Percentiles rank a stretch among this genome's conserved stretches.
Evolutionary conservation across 805 yeast species (phyloP).

Genomic region (Sporopachydermia quercuum): DNA sequence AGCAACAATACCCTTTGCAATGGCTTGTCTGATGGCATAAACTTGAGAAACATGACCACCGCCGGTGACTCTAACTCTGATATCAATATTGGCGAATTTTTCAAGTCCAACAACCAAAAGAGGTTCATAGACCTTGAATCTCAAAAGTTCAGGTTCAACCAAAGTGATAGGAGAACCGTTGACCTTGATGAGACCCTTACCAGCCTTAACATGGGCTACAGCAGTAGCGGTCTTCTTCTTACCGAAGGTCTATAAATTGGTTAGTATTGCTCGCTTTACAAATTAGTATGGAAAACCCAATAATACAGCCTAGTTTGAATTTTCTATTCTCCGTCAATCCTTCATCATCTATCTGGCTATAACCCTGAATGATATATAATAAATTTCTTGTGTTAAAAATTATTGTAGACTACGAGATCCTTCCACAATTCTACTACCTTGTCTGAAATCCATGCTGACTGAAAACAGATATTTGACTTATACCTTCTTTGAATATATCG

Average conservation of each 20-base stretch:
- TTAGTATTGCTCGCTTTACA: no score
- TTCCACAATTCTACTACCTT: no score
- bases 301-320: no score
- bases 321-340: no score
- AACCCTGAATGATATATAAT: no score
- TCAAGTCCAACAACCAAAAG: conserved; percentile 95
- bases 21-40: conserved; percentile 99
- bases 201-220: conserved; percentile 99
- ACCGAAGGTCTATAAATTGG: conserved; percentile 84
- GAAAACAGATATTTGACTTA: no score
- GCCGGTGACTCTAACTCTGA: conserved; percentile 98
- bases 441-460: no score
- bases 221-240: conserved; percentile 99
- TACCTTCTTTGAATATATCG: no score
- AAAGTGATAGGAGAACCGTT: conserved; percentile 99
- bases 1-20: conserved; percentile 99
- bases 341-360: no score
- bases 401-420: no score
- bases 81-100: conserved; percentile 96
- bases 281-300: no score
- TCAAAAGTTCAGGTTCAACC: conserved; percentile 96
- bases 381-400: no score
- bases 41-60: conserved; percentile 99
- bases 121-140: conserved; percentile 99
- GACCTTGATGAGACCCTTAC: conserved; percentile 98